These are phyloP conservation scores for Trifolium dubium DNA, from an alignment of 306 rosid species.

Conservation along the genomic window DNA sequence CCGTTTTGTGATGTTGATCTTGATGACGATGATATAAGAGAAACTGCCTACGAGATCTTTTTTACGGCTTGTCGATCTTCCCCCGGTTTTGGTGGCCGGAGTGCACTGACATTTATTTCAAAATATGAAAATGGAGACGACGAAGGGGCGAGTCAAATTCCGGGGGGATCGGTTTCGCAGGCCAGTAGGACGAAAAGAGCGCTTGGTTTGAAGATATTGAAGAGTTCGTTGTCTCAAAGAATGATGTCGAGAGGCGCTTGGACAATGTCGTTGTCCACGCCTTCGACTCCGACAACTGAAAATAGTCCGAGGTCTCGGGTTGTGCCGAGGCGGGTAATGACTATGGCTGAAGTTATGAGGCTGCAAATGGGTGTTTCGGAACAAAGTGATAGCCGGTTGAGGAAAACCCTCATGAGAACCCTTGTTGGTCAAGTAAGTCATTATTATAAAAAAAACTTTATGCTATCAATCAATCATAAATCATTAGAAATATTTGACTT, in stretches of 20 bases:
- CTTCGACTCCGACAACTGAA: slow-evolving; percentile 45
- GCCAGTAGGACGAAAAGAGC: slow-evolving; percentile 72
- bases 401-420: slow-evolving; percentile 96
- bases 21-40: slow-evolving; percentile 38
- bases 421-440: slow-evolving; percentile 91
- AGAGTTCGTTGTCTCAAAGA: slow-evolving; percentile 67
- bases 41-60: slow-evolving; percentile 51
- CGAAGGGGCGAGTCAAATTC: not conserved
- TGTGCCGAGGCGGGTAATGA: slow-evolving; percentile 70
- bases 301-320: slow-evolving; percentile 44
- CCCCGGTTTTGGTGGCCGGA: slow-evolving; percentile 84
- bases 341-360: slow-evolving; percentile 94
- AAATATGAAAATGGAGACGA: slow-evolving; percentile 11
- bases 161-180: slow-evolving; percentile 40
- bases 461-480: too few relatives aligned
- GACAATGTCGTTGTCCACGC: slow-evolving; percentile 47
- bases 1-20: slow-evolving; percentile 37
- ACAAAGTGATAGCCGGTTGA: slow-evolving; percentile 76
- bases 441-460: too few relatives aligned
- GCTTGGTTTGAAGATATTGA: slow-evolving; percentile 79
- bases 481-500: too few relatives aligned
- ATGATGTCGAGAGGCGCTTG: slow-evolving; percentile 47
- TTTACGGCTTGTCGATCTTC: slow-evolving; percentile 54
- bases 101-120: slow-evolving; percentile 68
- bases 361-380: slow-evolving; percentile 91